Conservation (phyloP, 495 filamentous ascomycete species). For the Clohesyomyces aquaticus region DNA sequence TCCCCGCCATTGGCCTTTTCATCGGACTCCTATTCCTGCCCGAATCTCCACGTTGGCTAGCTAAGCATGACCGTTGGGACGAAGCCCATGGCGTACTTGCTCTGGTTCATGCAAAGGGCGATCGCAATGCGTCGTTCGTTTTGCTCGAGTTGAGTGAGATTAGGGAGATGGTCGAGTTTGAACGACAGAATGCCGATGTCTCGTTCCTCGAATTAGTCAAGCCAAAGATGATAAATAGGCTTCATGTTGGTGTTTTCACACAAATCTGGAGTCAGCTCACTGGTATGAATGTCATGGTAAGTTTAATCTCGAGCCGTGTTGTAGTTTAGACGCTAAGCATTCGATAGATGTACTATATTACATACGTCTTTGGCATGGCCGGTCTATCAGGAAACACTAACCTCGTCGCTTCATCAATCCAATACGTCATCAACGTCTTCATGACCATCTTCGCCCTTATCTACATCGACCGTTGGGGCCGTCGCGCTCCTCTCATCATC, state of each 20-base stretch:
- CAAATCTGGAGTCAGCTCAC: constrained; percentile 86
- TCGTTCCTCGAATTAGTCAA: constrained; percentile 71
- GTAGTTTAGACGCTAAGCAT: background rate
- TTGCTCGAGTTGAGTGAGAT: constrained; percentile 71
- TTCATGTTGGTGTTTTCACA: constrained; percentile 73
- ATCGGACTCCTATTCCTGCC: constrained; percentile 67
- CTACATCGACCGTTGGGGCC: constrained; percentile 63
- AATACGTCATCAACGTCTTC: constrained; percentile 70
- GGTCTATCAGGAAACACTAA: constrained; percentile 49
- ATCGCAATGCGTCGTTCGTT: constrained; percentile 65
- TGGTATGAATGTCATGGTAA: constrained; percentile 88
- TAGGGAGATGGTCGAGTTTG: constrained; percentile 69
- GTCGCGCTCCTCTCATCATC: constrained; percentile 64
- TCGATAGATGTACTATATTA: constrained; percentile 47
- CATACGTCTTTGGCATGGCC: constrained; percentile 44
- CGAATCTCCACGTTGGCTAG: constrained; percentile 79
- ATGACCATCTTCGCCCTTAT: constrained; percentile 55
- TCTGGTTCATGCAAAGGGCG: constrained; percentile 68
- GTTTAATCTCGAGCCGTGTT: constrained; percentile 40
- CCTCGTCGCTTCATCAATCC: constrained; percentile 70
- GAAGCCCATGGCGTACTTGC: constrained; percentile 66
- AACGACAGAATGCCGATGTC: constrained; percentile 64
- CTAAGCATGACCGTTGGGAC: constrained; percentile 73
- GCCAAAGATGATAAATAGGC: constrained; percentile 73
- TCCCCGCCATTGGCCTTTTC: constrained; percentile 69